Base-by-base conservation (phyloP, 2,329 filamentous ascomycete species). In the Diaporthe eres region DNA sequence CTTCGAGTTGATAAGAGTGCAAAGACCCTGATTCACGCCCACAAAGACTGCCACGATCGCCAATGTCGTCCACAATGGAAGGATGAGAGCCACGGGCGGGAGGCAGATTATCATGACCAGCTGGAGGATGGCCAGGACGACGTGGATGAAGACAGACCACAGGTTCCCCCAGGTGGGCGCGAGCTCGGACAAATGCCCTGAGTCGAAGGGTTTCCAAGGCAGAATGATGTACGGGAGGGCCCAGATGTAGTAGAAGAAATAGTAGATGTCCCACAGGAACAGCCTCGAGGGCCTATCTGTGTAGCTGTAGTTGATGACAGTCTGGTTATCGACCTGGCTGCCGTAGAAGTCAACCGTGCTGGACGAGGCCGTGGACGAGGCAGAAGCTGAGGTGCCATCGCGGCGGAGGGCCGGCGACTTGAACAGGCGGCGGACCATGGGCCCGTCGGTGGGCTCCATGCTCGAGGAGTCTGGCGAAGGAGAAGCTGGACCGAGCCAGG, bases 161-260 rank as follows among this genome's bases (percentile, higher is more conserved):
- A 91, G 47, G 78, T 95, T 95, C 58, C 84, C 81, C 19, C 80
- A 75, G 0, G 89, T 92, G 1, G 88, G 87, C 76, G 92, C 89
- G 25, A 95, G 85, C 84, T 96, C 94, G 79, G 92, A 91, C 63
- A 94, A 84, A 68, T 86, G 79, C 19, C 85, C 89, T 1, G 89
- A 90, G 57, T 86, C 85, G 72, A 85, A 85, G 1, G 91, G 88
- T 19, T 81, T 82, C 10, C 92, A 60, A 0, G 93, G 93, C 78
- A 88, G 85, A n/a, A 94, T 73, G 49, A 94, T 85, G 81, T 89
- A 90, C 2, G 91, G 92, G 28, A 94, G 81, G 4, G 88, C 87
- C 88, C 89, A 90, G 72, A 83, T 76, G 77, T 89, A 90, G 71
- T 84, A 82, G 81, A 90, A 88, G 82, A 91, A 91, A 79, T 87